Evolutionary conservation across 2,329 filamentous ascomycete species (phyloP), one percentile per base, ranked within the genome.

Genomic region (Apiospora phragmitis): DNA sequence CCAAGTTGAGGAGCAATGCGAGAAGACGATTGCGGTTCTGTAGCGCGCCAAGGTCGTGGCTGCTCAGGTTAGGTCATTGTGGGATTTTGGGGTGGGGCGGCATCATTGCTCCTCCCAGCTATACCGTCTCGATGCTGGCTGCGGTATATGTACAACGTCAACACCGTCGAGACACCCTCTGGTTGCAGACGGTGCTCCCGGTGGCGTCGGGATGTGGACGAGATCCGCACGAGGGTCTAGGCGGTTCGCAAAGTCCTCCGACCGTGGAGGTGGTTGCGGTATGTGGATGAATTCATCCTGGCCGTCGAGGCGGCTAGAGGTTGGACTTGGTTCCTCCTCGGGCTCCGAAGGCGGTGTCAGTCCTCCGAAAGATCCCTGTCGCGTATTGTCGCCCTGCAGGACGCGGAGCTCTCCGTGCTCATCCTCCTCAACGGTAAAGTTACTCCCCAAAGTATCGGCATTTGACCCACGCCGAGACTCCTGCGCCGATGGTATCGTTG

Each of bases 351-450:
- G 67, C 8, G 51, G 59, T 12, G 62, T 51, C 42, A 59, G 55
- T 14, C 47, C 43, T 11, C 68, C 62, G 9, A 66, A 65, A 7
- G 62, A 45, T 21, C 26, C 62, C 18, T 41, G 24, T 12, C 43
- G 35, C 16, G 41, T 49, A 42, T 18, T 43, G 35, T 69, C 62
- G 26, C 55, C 49, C 21, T 62, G 32, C 21, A 62, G 18, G 9
- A 38, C 32, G 18, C 55, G 32, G 14, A 55, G 12, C 14, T 42
- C 55, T 8, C 55, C 38, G 4, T 45, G 38, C 14, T 45, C 65
- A 6, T 35, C 85, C 72, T 90, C 86, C 32, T 89, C 85, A 12
- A 87, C 83, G 0, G 88, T 90, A 73, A 84, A 90, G 70, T 89
- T 88, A 76, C 88, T 89, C 26, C 87, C 87, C 9, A 89, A 76